Evolutionary conservation across 2,329 filamentous ascomycete species (phyloP), one percentile per base, ranked within the genome.

Genomic region (Botrytis tulipae): DNA sequence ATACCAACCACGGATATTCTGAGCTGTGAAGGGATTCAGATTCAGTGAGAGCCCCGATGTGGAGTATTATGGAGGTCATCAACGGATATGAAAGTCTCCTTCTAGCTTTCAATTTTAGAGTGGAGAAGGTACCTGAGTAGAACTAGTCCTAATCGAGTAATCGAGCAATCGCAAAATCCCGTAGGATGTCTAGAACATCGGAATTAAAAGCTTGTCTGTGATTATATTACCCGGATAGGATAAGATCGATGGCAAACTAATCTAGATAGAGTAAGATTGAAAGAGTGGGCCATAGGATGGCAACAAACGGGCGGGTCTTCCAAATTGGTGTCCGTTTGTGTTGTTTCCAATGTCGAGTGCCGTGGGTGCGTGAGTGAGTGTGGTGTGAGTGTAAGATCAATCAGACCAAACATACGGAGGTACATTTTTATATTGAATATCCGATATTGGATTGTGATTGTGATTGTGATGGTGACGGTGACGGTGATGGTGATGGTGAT

Each of bases 81-180:
- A 46, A 37, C 32, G 44, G 63, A 67, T 51, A 67, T 67, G 7
- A 67, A 67, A 51, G 32, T 67, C 32, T 18, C 48, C 48, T 54
- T 54, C 48, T 12, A 51, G 48, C 48, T 40, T 32, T 57, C 20
- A 68, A 68, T 57, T 68, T 68, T 5, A 68, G 7, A 32, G 35
- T 68, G 66, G 48, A 16, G 48, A 40, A 62, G 37, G 16, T 22
- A 7, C 9, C 35, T 68, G 35, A 29, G 20, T 22, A 1, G 9
- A 1, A 0, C 46, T 54, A 54, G 14, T 29, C 22, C 46, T 16
- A 12, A 54, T 29, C 12, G 1, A 22, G 46, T 20, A 54, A 54
- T 20, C 16, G 14, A 22, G 46, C 12, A 54, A 40, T 20, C 9
- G 25, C 4, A 10, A 66, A 32, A 51, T 48, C 32, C 20, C 22